Evolutionary conservation across 148 eudicot species (phyloP).

Genomic region (Cornus florida): DNA sequence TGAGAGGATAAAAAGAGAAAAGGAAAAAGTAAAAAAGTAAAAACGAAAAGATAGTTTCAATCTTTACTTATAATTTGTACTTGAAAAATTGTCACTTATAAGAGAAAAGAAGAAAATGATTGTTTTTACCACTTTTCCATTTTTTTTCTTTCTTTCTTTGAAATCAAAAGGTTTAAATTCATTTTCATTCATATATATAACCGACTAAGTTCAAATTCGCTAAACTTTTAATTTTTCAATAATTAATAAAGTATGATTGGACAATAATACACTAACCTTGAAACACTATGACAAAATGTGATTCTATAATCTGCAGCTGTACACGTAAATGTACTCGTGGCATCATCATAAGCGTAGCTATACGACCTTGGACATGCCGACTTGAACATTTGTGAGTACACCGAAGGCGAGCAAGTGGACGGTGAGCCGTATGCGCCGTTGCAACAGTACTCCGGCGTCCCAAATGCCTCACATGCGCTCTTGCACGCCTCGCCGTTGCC

Average conservation of each 20-base stretch:
- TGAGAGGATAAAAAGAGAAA: no score
- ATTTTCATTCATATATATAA: no score
- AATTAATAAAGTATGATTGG: background rate
- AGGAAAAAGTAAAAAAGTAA: no score
- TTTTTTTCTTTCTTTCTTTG: no score
- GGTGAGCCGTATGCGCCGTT: constrained; percentile 62
- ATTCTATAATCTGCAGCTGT: constrained; percentile 66
- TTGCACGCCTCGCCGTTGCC: constrained; percentile 65
- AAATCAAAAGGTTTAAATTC: no score
- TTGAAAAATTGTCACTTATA: no score
- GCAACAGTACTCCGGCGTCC: constrained; percentile 69
- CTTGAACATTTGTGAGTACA: constrained; percentile 69
- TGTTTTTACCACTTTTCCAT: no score
- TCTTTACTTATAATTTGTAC: no score
- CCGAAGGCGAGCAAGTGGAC: constrained; percentile 53
- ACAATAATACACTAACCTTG: constrained; percentile 37
- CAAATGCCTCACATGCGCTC: constrained; percentile 83
- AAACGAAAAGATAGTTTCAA: no score
- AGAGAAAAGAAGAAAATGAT: no score
- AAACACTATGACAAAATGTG: constrained; percentile 58
- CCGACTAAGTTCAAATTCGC: no score
- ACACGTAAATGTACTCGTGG: constrained; percentile 82
- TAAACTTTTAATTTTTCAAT: no score
- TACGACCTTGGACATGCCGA: constrained; percentile 76
- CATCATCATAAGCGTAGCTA: constrained; percentile 87